Evolutionary conservation across 768 basidiomycete species (phyloP).

Genomic region (Boletus fagicola): DNA sequence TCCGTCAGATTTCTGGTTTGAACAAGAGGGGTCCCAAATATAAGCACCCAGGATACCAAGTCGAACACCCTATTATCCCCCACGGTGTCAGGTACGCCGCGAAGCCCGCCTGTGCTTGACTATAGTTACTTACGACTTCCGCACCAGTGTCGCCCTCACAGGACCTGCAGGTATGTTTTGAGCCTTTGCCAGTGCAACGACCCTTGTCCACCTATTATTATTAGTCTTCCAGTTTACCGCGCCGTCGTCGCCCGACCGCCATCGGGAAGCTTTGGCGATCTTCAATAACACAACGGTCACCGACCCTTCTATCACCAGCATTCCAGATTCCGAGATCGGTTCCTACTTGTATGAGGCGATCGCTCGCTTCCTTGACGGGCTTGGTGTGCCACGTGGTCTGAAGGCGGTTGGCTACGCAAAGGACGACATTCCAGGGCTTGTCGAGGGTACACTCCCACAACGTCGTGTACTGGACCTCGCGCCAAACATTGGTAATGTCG

Average conservation of each 20-base stretch:
- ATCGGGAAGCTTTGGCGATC: slow-evolving; percentile 84
- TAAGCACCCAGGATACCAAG: slow-evolving; percentile 85
- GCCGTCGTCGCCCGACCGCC: slow-evolving; percentile 87
- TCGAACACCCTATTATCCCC: slow-evolving; percentile 87
- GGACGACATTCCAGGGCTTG: slow-evolving; percentile 68
- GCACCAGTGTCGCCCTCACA: slow-evolving; percentile 73
- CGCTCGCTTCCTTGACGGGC: slow-evolving; percentile 79
- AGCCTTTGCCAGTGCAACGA: not conserved
- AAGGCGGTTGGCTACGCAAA: slow-evolving; percentile 75
- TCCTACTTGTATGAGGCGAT: slow-evolving; percentile 80
- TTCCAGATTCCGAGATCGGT: slow-evolving; percentile 80
- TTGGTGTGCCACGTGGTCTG: slow-evolving; percentile 84
- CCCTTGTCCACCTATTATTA: not conserved
- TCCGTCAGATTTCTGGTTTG: slow-evolving; percentile 75
- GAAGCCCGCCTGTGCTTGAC: not conserved
- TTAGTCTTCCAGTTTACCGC: slow-evolving; percentile 93
- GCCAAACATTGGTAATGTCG: slow-evolving; percentile 82
- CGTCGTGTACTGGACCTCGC: slow-evolving; percentile 90
- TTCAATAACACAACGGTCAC: slow-evolving; percentile 67
- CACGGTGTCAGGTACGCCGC: slow-evolving; percentile 72
- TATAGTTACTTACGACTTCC: not conserved
- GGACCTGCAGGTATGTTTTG: slow-evolving; percentile 69
- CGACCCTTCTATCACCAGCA: slow-evolving; percentile 66
- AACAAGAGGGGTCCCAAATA: slow-evolving; percentile 95
- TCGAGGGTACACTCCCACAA: slow-evolving; percentile 91